phyloP scores from a whole-genome alignment of 768 basidiomycete species.

The Pleurotus ostreatus region DNA sequence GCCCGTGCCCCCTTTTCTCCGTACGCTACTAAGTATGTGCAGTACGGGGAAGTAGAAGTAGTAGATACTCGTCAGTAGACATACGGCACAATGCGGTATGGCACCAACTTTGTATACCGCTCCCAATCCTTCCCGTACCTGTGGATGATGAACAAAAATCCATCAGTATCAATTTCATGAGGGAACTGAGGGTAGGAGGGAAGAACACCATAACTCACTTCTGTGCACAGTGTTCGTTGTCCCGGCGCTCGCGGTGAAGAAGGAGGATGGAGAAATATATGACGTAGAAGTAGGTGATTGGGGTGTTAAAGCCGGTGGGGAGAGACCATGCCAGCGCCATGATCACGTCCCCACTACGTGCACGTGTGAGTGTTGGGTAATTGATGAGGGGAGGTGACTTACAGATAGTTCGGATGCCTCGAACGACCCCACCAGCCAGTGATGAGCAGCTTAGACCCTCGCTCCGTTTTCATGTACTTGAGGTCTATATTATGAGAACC shows the following conservation, averaged over 20 bases:
- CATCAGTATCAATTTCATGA: neutral
- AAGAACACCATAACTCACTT: constrained; percentile 50
- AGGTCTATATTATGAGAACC: constrained; percentile 48
- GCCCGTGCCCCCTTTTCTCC: too few species aligned
- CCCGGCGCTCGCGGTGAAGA: constrained; percentile 82
- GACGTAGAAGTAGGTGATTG: constrained; percentile 94
- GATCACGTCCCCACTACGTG: constrained; percentile 68
- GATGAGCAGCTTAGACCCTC: constrained; percentile 85
- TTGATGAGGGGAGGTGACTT: constrained; percentile 14
- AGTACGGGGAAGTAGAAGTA: too few species aligned
- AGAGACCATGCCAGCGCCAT: constrained; percentile 93
- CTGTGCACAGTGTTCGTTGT: constrained; percentile 84
- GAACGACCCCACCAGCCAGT: constrained; percentile 97
- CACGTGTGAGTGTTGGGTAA: neutral
- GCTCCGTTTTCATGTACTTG: constrained; percentile 70
- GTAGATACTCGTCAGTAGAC: constrained; percentile 37
- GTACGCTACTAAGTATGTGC: too few species aligned
- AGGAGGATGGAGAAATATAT: constrained; percentile 85
- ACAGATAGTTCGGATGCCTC: constrained; percentile 90
- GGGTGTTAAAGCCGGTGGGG: constrained; percentile 88
- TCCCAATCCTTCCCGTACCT: constrained; percentile 91
- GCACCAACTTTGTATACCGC: constrained; percentile 69
- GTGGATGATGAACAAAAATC: neutral
- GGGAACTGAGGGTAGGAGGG: neutral
- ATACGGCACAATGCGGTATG: constrained; percentile 71